Base-by-base conservation (phyloP, 768 basidiomycete species). In the Roridomyces roridus region DNA sequence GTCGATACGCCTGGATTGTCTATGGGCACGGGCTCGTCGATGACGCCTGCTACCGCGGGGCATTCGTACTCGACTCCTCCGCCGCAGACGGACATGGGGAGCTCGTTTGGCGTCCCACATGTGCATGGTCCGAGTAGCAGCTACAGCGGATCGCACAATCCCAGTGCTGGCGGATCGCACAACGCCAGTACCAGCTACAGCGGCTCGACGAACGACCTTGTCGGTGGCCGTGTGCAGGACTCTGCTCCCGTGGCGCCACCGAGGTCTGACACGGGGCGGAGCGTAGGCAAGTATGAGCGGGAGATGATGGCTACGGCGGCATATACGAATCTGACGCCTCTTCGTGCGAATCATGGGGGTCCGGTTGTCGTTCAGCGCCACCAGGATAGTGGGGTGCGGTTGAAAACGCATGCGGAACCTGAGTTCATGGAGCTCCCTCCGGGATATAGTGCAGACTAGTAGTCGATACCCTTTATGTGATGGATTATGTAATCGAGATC, bases 371-470 rank as follows among this genome's bases (percentile, higher is more conserved):
- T 55, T 28, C 36, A 28, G 26, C 60, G 37, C 10, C 55, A 56
- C 20, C 37, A 55, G 46, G 60, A 61, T 42, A 61, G 60, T 8
- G 60, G 60, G 2, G 55, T 61, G 21, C 55, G 60, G 15, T 3
- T 20, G 9, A n/a, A 20, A n/a, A 20, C 50, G 25, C 17, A 34
- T 26, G 21, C 39, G 21, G 14, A 28, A 3, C 44, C 34, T 2
- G 50, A 48, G 41, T 36, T 52, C 39, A 4, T 59, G 20, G 57
- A 59, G 21, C 2, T 44, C 18, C 42, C 42, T 15, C 42, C 42
- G 8, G 24, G 21, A 5, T 44, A 44, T 24, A 44, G 21, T 23
- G 21, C 24, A 17, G 20, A 44, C 6, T 31, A 34, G 31, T 8
- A 8, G 31, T 34, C 31, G 31, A 34, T 34, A 3, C 11, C 31